A percentile compares a stretch with the other conserved stretches of the same genome.
Conservation (phyloP, 1,284 basidiomycete genomes). For the Thecaphora thlaspeos region DNA sequence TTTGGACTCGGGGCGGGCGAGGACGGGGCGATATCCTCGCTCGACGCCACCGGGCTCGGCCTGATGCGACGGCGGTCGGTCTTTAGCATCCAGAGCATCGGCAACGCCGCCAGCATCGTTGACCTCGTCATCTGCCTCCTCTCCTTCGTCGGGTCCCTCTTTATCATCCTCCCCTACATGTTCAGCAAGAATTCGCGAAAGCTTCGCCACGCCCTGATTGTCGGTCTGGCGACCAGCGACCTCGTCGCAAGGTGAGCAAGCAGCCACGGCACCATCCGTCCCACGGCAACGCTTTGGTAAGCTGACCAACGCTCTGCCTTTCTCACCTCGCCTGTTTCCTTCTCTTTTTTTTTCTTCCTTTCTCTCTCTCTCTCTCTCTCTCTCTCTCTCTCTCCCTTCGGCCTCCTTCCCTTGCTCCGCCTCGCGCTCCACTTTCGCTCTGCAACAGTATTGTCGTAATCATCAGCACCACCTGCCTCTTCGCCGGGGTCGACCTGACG, state of each 20-base stretch:
- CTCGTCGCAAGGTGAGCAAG: constrained; percentile 32
- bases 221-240: constrained; percentile 48
- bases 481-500: constrained; percentile 34
- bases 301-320: no score
- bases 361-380: no score
- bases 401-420: neutral
- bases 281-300: no score
- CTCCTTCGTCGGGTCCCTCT: constrained; percentile 36
- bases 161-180: constrained; percentile 48
- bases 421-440: no score
- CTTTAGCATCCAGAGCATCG: constrained; percentile 12
- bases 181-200: constrained; percentile 35
- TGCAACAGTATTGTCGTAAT: constrained; percentile 29
- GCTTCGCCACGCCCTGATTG: constrained; percentile 44
- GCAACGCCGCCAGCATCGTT: constrained; percentile 35
- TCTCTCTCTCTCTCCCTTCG: neutral
- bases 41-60: no score
- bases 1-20: no score
- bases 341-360: neutral
- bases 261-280: no score
- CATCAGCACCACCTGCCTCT: constrained; percentile 29
- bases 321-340: no score
- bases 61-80: no score
- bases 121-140: constrained; percentile 45
- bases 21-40: no score